Evolutionary conservation across 495 filamentous ascomycete species (phyloP), one percentile per base, ranked within the genome.

Genomic region (Poronia punctata): DNA sequence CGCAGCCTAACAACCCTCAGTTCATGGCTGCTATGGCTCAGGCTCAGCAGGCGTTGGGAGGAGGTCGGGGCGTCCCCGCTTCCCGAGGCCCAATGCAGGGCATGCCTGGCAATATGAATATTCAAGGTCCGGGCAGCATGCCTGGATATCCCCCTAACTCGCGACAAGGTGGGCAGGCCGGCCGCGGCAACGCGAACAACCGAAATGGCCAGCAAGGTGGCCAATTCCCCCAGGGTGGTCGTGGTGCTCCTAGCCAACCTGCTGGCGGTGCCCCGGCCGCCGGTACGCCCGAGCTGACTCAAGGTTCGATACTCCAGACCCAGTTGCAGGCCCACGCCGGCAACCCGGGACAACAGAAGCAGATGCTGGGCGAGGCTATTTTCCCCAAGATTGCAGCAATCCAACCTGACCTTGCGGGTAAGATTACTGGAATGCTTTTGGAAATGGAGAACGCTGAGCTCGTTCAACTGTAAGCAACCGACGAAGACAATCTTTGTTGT

Each of bases 391-490:
- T 99, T 57, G 80, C 87, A 62, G 76, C 74, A 38, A 78, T 92
- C 65, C 88, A 97, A 74, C 88, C 88, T 29, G 86, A 93, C 48
- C 72, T 99, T 45, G 92, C 92, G 48, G 92, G 92, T 52, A 99
- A 99, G 82, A 96, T 99, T 58, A 99, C 92, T 45, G 92, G 92
- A 65, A 99, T 99, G 92, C 79, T 99, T 54, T 60, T 99, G 52
- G 92, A 99, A 76, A 99, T 99, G 92, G 92, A 96, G 48, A 96
- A 96, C 60, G 49, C 70, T 32, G 92, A 99, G 72, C 68, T 99
- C 47, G 67, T 99, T 56, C 83, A 83, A 63, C 75, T 99, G 92
- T 98, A 80, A 87, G 92, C 88, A 32, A 33, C 5, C n/a, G n/a
- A n/a, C n/a, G n/a, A n/a, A n/a, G n/a, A n/a, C n/a, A n/a, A n/a